Conservation (phyloP, 352 stramenopile genomes). For the Phytopythium cucurbitacearum region DNA sequence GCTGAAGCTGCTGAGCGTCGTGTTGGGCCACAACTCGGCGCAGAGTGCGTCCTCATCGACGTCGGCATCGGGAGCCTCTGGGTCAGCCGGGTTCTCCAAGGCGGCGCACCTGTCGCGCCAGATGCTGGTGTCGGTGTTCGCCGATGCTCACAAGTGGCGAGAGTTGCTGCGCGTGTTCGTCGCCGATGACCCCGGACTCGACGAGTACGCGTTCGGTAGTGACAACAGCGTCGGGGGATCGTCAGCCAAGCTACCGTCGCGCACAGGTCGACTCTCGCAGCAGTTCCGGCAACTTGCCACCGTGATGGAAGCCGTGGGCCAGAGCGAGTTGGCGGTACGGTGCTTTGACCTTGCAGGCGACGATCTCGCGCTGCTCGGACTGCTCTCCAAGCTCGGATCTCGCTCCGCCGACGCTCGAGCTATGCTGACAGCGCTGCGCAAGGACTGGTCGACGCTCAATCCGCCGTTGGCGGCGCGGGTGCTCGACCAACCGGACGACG, state of each 20-base stretch:
- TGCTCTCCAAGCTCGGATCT: conserved; percentile 27
- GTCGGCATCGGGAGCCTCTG: background rate
- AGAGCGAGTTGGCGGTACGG: conserved; percentile 45
- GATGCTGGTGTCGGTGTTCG: conserved; percentile 41
- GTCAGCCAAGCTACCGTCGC: conserved; percentile 60
- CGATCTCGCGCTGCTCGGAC: conserved; percentile 51
- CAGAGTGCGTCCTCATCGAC: conserved; percentile 8
- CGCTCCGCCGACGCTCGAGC: conserved; percentile 9
- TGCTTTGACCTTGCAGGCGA: conserved; percentile 73
- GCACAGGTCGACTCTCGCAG: conserved; percentile 28
- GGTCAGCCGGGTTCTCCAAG: conserved; percentile 35
- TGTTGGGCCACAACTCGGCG: conserved; percentile 17
- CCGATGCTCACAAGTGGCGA: conserved; percentile 50
- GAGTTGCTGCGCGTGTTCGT: conserved; percentile 51
- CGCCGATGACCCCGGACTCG: conserved; percentile 40
- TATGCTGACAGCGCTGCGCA: conserved; percentile 35
- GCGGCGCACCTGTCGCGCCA: conserved; percentile 33
- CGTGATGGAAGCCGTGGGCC: conserved; percentile 48
- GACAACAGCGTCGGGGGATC: conserved; percentile 20
- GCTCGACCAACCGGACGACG: background rate
- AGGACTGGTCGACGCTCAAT: conserved; percentile 55
- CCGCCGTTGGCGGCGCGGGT: conserved; percentile 22
- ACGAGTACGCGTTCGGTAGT: conserved; percentile 63
- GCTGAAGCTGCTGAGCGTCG: conserved; percentile 34
- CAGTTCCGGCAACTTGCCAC: conserved; percentile 35